Percentiles rank a stretch among this genome's conserved stretches.
Conservation (phyloP, 768 basidiomycete species). For the Tricholoma matsutake region DNA sequence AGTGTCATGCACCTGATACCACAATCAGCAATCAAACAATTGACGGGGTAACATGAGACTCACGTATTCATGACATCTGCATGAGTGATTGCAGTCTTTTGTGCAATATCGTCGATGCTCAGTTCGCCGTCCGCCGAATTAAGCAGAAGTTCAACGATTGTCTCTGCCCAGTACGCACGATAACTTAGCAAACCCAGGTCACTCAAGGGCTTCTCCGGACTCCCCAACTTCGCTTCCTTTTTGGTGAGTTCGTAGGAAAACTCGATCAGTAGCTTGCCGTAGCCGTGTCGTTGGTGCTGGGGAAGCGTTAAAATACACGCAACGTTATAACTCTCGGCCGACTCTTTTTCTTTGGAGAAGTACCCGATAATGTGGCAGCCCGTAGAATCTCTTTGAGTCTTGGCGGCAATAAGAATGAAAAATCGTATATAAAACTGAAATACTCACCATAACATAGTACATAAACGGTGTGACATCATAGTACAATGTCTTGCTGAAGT, state of each 20-base stretch:
- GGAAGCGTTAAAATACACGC: constrained; percentile 99
- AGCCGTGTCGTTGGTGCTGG: constrained; percentile 95
- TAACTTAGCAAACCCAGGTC: constrained; percentile 93
- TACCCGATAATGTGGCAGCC: constrained; percentile 97
- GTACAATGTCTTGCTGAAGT: constrained; percentile 88
- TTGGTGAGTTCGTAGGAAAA: constrained; percentile 98
- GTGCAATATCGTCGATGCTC: constrained; percentile 95
- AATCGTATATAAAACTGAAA: neutral
- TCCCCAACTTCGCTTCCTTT: constrained; percentile 92
- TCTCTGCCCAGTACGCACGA: constrained; percentile 96
- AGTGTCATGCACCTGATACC: constrained; percentile 82
- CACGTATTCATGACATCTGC: constrained; percentile 98
- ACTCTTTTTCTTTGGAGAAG: constrained; percentile 99
- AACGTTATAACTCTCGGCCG: constrained; percentile 96
- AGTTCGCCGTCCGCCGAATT: constrained; percentile 73
- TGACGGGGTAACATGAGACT: constrained; percentile 33
- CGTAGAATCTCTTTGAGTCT: constrained; percentile 81
- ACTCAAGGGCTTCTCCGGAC: constrained; percentile 95
- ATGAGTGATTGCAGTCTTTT: constrained; percentile 92
- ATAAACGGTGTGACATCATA: constrained; percentile 99
- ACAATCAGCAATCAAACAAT: constrained; percentile 6
- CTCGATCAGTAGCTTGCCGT: constrained; percentile 93
- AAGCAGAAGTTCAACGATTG: constrained; percentile 87
- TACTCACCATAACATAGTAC: constrained; percentile 95
- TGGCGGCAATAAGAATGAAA: constrained; percentile 8